Evolutionary conservation across 2,329 filamentous ascomycete species (phyloP), one percentile per base, ranked within the genome.

Genomic region (Monosporascus sp.): DNA sequence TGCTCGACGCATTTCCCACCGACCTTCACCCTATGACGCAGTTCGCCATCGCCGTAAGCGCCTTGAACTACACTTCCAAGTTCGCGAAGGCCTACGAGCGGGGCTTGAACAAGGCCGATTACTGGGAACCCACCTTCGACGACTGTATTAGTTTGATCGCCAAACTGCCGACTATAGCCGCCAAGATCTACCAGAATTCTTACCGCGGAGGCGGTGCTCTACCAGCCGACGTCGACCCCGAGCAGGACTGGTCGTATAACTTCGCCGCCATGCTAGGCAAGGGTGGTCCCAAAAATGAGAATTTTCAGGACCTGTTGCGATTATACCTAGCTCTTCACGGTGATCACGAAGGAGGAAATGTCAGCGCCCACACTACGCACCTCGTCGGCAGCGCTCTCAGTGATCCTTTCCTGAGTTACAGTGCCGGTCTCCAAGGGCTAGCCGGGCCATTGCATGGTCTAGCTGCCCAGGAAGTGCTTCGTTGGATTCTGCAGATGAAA

Each of bases 11-110:
- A 65, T 96, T 97, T 74, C 93, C 94, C 58, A 86, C 75, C 61
- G 88, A 93, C 68, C 84, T 97, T 52, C 94, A 99, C 73, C 94
- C 94, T 55, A 99, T 99, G 94, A 97, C 94, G 11, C 93, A 97
- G 72, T 93, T 99, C 64, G 88, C 93, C 61, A 94, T 95, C 63
- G 91, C 92, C 46, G 94, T 97, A 50, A 93, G 91, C 18, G 89
- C 94, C n/a, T 82, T 99, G 56, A 97, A 96, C 76, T 90, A 96
- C 71, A 91, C 91, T 63, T 96, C 90, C 64, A 84, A 87, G 67
- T 99, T 99, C 63, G 94, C 93, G 59, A 92, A 91, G 74, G 88
- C 88, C 20, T 99, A 99, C 72, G 93, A 92, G 72, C 76, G 87
- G 63, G 94, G 94, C 37, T 75, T 97, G 60, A 89, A 86, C 81